Conservation (phyloP, 257 asterid genomes). For the Petrea volubilis region DNA sequence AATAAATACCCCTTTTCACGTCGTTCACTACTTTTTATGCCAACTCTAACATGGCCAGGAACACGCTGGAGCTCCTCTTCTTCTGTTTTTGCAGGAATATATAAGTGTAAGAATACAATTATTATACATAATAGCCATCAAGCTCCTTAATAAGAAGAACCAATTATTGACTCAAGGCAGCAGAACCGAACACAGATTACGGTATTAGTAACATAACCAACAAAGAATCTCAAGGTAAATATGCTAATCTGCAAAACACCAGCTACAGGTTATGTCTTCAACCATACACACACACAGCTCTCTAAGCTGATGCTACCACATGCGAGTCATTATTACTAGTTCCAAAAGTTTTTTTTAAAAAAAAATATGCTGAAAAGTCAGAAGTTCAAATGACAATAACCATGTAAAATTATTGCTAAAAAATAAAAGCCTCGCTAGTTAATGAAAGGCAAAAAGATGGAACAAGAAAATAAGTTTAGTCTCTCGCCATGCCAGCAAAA, state of each 20-base stretch:
- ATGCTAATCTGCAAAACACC: not conserved
- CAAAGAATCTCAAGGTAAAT: constrained; percentile 2
- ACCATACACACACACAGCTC: not conserved
- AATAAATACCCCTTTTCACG: constrained; percentile 90
- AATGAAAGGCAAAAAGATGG: no score
- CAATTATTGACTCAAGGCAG: not conserved
- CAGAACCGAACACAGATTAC: not conserved
- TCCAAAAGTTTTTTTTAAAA: not conserved
- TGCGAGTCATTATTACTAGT: not conserved
- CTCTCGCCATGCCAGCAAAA: not conserved
- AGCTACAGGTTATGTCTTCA: not conserved
- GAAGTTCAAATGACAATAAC: not conserved
- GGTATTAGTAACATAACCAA: not conserved
- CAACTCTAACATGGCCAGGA: constrained; percentile 84
- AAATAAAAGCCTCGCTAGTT: no score
- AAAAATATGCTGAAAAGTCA: not conserved
- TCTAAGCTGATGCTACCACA: not conserved
- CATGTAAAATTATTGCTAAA: no score
- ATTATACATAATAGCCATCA: not conserved
- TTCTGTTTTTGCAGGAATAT: constrained; percentile 54
- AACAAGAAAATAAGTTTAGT: not conserved
- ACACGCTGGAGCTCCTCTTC: constrained; percentile 92
- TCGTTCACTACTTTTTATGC: constrained; percentile 70
- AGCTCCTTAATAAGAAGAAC: not conserved
- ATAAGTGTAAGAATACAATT: not conserved